Evolutionary conservation across 106 monocot species (phyloP), one percentile per base, ranked within the genome.

Genomic region (Phalaenopsis equestris): DNA sequence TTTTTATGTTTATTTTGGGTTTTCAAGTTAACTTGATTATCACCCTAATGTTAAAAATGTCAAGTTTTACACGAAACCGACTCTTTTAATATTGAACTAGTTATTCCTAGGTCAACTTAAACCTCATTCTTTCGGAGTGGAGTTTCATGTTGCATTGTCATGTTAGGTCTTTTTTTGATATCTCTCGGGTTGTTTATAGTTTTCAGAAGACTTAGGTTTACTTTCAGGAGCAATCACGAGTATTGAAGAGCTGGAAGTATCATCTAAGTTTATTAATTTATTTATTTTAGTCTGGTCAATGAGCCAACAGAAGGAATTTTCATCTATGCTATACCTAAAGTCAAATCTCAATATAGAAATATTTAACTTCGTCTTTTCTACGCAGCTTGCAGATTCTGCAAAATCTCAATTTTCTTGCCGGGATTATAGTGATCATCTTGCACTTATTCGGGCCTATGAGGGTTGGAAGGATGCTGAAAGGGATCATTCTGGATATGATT

Each of bases 401-500:
- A 95, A 89, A 82, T 82, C 94, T 64, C 99, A 99, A 68, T 99
- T 95, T 79, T 95, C 99, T 39, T 94, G 90, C 78, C 76, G 77
- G 83, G 95, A 95, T n/a, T 95, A 93, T 55, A 99, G 95, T 79
- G 95, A 99, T 64, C 99, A 99, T 85, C 88, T 99, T 87, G 91
- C 99, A 30, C 82, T 99, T 45, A 80, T 93, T 81, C 92, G 93
- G 80, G 99, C 99, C 30, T 95, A 88, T 56, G 90, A 93, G 12
- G 93, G 95, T 38, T 99, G 99, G 95, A 99, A 91, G 75, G 91
- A 95, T 67, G 93, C 99, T 55, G 99, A 99, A 85, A 86, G 81
- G 84, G 88, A 91, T 52, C 93, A 83, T 85, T 84, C 87, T 68
- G 99, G 95, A 56, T 95, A 99, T 73, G 95, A 99, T 52, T 99